Evolutionary conservation across 2,329 filamentous ascomycete species (phyloP).

Genomic region (Aschersonia sp.): DNA sequence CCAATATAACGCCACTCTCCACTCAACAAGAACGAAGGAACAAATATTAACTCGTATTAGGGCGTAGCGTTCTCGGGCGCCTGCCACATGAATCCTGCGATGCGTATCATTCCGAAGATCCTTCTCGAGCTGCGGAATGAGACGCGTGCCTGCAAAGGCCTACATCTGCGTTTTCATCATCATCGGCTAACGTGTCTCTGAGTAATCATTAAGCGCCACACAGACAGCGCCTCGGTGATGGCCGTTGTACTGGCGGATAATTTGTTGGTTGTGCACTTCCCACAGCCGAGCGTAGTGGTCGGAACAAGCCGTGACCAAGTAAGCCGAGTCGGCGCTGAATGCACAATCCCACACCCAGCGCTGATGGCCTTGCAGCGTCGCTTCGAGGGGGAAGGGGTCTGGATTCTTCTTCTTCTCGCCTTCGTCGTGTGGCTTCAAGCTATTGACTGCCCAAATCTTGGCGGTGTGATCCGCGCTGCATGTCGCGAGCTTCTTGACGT

Average conservation of each 20-base stretch:
- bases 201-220: slow-evolving; percentile 82
- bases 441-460: slow-evolving; percentile 84
- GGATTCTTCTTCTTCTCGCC: slow-evolving; percentile 21
- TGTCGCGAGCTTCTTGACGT: slow-evolving; percentile 86
- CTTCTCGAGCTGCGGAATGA: too few species aligned
- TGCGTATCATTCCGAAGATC: too few species aligned
- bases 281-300: slow-evolving; percentile 88
- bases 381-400: slow-evolving; percentile 64
- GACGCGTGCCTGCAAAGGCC: too few species aligned
- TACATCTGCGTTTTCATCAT: not conserved
- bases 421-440: slow-evolving; percentile 40
- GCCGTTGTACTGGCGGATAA: slow-evolving; percentile 90
- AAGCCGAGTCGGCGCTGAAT: slow-evolving; percentile 85
- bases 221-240: slow-evolving; percentile 87
- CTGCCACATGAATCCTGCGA: too few species aligned
- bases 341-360: slow-evolving; percentile 97
- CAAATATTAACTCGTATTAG: too few species aligned
- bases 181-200: slow-evolving; percentile 30
- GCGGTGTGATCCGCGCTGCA: slow-evolving; percentile 89
- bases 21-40: too few species aligned
- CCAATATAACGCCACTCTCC: too few species aligned
- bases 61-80: too few species aligned
- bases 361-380: slow-evolving; percentile 78
- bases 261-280: slow-evolving; percentile 75
- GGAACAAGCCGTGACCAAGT: slow-evolving; percentile 82